Conservation (phyloP, 2,329 filamentous ascomycete species). For the Mariannaea elegans region DNA sequence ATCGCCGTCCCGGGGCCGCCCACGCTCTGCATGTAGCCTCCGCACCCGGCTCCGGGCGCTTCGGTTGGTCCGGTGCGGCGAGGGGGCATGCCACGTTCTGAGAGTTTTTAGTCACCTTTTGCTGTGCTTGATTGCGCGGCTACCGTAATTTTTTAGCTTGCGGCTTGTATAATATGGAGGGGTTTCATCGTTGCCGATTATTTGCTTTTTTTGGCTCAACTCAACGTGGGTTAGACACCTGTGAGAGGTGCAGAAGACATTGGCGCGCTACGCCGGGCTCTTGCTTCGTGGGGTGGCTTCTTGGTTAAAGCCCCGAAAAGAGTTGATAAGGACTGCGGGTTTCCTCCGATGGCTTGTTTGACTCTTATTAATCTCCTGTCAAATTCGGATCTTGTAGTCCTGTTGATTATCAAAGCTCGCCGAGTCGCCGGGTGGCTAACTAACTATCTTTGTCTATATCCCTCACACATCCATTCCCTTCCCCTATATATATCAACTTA, state of each 20-base stretch:
- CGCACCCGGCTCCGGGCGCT: slow-evolving; percentile 32
- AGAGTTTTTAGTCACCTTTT: slow-evolving; percentile 12
- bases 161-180: too few relatives aligned
- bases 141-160: too few relatives aligned
- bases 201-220: not conserved
- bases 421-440: not conserved
- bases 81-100: not conserved
- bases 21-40: slow-evolving; percentile 20
- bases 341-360: not conserved
- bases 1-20: slow-evolving; percentile 31
- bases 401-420: slow-evolving; percentile 1
- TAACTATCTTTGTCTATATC: slow-evolving; percentile 8
- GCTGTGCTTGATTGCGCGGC: not conserved
- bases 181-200: too few relatives aligned
- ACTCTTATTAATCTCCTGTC: not conserved
- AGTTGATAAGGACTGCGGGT: not conserved
- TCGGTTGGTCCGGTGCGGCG: slow-evolving; percentile 11
- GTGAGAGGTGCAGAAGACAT: too few relatives aligned
- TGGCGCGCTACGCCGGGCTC: slow-evolving; percentile 3
- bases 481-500: not conserved
- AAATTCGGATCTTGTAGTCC: not conserved
- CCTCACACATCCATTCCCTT: not conserved
- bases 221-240: not conserved
- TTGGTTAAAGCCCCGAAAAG: not conserved
- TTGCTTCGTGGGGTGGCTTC: slow-evolving; percentile 6